Base-by-base conservation (phyloP, 805 yeast genomes). In the Peterozyma xylosa region DNA sequence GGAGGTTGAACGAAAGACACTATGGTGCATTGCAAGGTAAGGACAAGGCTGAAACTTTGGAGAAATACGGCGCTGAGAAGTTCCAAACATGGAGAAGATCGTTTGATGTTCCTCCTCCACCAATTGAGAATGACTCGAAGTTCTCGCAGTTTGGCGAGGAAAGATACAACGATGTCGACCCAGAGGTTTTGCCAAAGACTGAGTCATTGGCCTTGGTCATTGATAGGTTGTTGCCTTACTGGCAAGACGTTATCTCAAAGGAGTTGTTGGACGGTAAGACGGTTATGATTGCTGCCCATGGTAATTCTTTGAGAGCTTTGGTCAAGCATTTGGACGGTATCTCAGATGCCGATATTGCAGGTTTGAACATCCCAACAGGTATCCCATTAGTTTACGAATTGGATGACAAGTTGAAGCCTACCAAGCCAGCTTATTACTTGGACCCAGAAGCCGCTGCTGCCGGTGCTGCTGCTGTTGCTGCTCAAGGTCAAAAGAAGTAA, bases 361-460 rank as follows among this genome's bases (percentile, higher is more conserved):
- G 82, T 55, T 82, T 91, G 68, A 91, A 90, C 82, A 89, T 90
- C 66, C 97, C 98, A 71, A 90, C 97, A 58, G 98, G 96, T 77
- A 91, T 90, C 56, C 98, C 98, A 64, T 81, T 90, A 72, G 96
- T 91, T 51, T 91, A 86, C 74, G 97, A 91, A 74, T 81, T 90
- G 63, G 96, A 90, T 66, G 84, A 76, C 43, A 63, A 77, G 61
- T 80, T 90, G 71, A 79, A 80, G 71, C 97, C 97, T 71, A 74
- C 82, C 64, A 89, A 89, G 82, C 85, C 88, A 56, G 81, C 95
- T 58, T 88, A 90, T 80, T 90, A 90, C 82, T 83, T 90, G 71
- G 98, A 90, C 74, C 98, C 98, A 61, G 97, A 88, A 75, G 98
- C 97, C 62, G 98, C 98, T 62, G 96, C 90, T 53, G 96, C 96